These are phyloP conservation scores for Takakia lepidozioides DNA, from an alignment of 225 moss, liverwort and hornwort genomes.

Conservation along the genomic window DNA sequence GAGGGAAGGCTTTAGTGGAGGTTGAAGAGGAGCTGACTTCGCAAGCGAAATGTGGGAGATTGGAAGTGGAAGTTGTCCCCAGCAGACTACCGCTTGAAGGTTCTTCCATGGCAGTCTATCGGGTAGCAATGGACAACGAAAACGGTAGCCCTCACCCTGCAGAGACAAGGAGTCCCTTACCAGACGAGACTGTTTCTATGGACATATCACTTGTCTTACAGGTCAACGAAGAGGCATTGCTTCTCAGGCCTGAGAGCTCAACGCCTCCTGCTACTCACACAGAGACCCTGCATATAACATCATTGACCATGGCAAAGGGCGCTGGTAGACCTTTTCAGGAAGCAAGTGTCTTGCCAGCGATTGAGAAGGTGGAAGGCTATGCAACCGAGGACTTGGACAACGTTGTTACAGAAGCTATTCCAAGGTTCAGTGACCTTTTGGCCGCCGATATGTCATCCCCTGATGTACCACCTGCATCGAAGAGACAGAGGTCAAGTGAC, in stretches of 20 bases:
- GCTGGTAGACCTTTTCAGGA: conserved; percentile 21
- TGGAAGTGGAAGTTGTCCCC: conserved; percentile 7
- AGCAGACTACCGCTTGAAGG: no score
- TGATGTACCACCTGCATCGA: neutral
- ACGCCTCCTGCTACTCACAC: no score
- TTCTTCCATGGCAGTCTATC: no score
- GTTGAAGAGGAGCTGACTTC: no score
- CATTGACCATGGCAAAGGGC: no score
- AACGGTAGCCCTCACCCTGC: no score
- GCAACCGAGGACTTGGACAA: conserved; percentile 27
- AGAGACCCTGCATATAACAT: no score
- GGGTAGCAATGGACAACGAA: no score
- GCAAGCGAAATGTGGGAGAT: neutral
- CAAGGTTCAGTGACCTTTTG: conserved; percentile 25
- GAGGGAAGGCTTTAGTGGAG: no score
- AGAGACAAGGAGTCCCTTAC: no score
- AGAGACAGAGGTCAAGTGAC: conserved; percentile 23
- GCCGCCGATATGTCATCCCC: conserved; percentile 8
- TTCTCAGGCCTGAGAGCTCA: conserved; percentile 13
- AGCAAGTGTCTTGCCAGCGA: conserved; percentile 20
- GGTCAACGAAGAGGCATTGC: conserved; percentile 7
- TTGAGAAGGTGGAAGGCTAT: conserved; percentile 34
- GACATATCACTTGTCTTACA: conserved; percentile 30
- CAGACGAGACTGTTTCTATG: conserved; percentile 21
- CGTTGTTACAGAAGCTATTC: conserved; percentile 46